Conservation (phyloP, 208 protist genomes). For the Wallacemonas sp. region DNA sequence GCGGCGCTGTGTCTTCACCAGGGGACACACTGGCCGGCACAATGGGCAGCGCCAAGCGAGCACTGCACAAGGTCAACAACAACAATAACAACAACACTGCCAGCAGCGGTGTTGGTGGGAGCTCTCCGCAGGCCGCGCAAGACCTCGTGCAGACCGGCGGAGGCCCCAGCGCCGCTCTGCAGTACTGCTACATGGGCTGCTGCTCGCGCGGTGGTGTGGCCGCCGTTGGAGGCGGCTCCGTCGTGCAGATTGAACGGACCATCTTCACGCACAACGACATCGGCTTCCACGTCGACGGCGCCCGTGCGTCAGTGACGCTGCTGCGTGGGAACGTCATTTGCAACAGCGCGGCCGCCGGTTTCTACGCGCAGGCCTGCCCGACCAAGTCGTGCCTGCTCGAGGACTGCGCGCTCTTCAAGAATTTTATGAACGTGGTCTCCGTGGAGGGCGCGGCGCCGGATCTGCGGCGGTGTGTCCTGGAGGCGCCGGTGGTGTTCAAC, state of each 20-base stretch:
- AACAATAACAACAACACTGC: no score
- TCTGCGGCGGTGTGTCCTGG: conserved; percentile 20
- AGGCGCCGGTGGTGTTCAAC: conserved; percentile 37
- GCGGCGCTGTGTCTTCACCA: background rate
- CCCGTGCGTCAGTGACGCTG: background rate
- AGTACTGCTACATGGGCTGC: conserved; percentile 22
- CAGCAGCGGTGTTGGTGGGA: no score
- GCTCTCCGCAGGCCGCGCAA: no score
- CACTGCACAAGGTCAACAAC: background rate
- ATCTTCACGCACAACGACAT: conserved; percentile 30
- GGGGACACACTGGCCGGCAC: conserved; percentile 5
- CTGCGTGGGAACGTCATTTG: conserved; percentile 12
- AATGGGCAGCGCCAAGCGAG: background rate
- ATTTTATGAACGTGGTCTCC: conserved; percentile 28
- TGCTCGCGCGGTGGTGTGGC: conserved; percentile 22
- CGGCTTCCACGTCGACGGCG: conserved; percentile 19
- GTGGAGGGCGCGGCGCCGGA: conserved; percentile 9
- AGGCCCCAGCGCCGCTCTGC: conserved; percentile 10
- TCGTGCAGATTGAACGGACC: conserved; percentile 7
- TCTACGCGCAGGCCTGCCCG: conserved; percentile 18
- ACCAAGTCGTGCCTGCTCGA: background rate
- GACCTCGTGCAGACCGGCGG: conserved; percentile 9
- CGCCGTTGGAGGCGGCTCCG: conserved; percentile 5
- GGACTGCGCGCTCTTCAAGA: conserved; percentile 28
- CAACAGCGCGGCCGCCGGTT: conserved; percentile 29